Conservation (phyloP, 2,329 filamentous ascomycete genomes). For the Microthyrium microscopicum region DNA sequence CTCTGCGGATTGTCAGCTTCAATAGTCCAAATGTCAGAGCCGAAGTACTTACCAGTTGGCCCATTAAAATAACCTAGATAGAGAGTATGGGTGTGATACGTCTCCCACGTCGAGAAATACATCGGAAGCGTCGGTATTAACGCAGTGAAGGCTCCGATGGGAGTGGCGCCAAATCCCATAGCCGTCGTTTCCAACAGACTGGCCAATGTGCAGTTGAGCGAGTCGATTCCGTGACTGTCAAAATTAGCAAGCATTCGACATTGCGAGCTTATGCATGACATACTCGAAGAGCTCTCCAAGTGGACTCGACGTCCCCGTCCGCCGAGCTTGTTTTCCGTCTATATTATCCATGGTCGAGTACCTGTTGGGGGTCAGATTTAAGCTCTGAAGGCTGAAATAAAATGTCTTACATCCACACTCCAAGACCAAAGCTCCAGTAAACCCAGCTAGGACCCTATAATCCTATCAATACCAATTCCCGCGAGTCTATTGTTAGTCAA, state of each 20-base stretch:
- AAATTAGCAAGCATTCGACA: conserved; percentile 4
- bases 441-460: conserved; percentile 69
- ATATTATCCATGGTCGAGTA: conserved; percentile 98
- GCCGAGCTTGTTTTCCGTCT: conserved; percentile 89
- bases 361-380: conserved; percentile 16
- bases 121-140: conserved; percentile 85
- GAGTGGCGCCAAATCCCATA: conserved; percentile 75
- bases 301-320: conserved; percentile 87
- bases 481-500: neutral
- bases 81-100: conserved; percentile 93
- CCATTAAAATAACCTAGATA: conserved; percentile 96
- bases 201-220: conserved; percentile 86
- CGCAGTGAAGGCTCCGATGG: conserved; percentile 77
- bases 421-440: conserved; percentile 89
- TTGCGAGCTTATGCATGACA: conserved; percentile 14
- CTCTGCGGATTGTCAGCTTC: conserved; percentile 31
- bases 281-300: conserved; percentile 90
- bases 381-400: neutral
- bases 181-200: conserved; percentile 82
- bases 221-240: conserved; percentile 78
- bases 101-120: conserved; percentile 99
- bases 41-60: conserved; percentile 42
- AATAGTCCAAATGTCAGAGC: neutral
- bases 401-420: conserved; percentile 65
- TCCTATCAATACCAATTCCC: conserved; percentile 5